Percentiles rank a stretch among this genome's conserved stretches.
These are phyloP conservation scores for Globisporangium alternatum DNA, from an alignment of 352 stramenopile species.

Conservation along the genomic window DNA sequence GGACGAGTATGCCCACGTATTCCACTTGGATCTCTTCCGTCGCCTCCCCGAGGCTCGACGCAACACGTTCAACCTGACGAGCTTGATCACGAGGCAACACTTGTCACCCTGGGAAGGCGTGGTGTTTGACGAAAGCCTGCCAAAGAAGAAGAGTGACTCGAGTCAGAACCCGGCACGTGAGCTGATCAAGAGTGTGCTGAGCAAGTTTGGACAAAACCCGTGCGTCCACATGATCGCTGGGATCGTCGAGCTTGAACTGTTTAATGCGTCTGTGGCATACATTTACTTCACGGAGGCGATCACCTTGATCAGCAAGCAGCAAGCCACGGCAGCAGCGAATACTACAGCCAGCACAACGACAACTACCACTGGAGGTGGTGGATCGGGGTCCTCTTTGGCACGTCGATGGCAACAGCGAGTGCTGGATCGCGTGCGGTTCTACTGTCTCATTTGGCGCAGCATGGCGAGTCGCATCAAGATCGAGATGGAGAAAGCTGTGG, in stretches of 20 bases:
- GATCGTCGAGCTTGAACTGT: slow-evolving; percentile 47
- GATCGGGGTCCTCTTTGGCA: slow-evolving; percentile 19
- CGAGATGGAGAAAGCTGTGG: slow-evolving; percentile 47
- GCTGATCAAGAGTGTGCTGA: slow-evolving; percentile 21
- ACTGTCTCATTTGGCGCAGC: slow-evolving; percentile 52
- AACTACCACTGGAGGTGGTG: not conserved
- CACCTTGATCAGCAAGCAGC: slow-evolving; percentile 23
- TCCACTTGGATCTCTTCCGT: slow-evolving; percentile 41
- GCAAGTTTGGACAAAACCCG: slow-evolving; percentile 23
- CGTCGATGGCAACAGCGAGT: slow-evolving; percentile 35
- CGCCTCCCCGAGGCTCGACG: slow-evolving; percentile 24
- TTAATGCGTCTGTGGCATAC: slow-evolving; percentile 32
- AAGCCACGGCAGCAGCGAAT: not conserved
- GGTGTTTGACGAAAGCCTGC: slow-evolving; percentile 20
- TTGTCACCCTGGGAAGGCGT: slow-evolving; percentile 38
- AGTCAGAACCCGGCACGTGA: slow-evolving; percentile 19
- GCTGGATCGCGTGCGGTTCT: slow-evolving; percentile 40
- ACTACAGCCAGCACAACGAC: not conserved
- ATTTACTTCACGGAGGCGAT: slow-evolving; percentile 46
- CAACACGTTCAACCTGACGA: not conserved
- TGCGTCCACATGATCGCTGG: slow-evolving; percentile 50
- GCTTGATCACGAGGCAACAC: slow-evolving; percentile 2
- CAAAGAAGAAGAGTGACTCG: not conserved
- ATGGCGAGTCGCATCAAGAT: slow-evolving; percentile 39
- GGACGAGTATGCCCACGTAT: slow-evolving; percentile 55